Evolutionary conservation across 441 rosid species (phyloP), one percentile per base, ranked within the genome.

Genomic region (Adansonia madagascariensis): DNA sequence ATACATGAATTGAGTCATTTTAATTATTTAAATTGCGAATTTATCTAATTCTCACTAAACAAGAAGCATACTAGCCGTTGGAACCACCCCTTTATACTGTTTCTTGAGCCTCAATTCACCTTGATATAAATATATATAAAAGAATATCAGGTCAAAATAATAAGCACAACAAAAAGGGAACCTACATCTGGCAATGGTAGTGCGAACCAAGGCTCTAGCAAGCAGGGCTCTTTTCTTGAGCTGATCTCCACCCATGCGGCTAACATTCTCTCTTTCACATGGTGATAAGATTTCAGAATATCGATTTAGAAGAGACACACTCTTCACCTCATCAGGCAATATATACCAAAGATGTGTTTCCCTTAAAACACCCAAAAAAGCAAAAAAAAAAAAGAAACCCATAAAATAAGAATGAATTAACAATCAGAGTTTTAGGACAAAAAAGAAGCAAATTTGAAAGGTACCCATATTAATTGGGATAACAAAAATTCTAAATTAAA

Each of bases 171-270:
- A 12, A 52, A 74, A 44, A 22, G 35, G 53, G 10, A 9, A 66
- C 93, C 49, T 88, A 94, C 98, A 94, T 91, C 98, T 90, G 0
- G 99, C 89, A 74, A 94, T 85, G 77, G 97, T 92, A 73, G 98
- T 92, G 64, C 98, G 94, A 84, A 94, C 93, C 87, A 96, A 82
- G 47, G 88, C 84, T 52, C 97, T 97, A 31, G 98, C 92, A 57
- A 96, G 89, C 76, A 96, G 74, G 22, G 97, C 96, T 61, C 86
- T 81, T 85, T 96, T 96, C 85, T 85, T 86, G 67, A 91, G 91
- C 22, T 77, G 82, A 49, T 86, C 85, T 24, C 90, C 92, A 17
- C 82, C 82, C 86, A 89, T 77, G 56, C 78, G 77, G 49, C 75
- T 47, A 80, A 95, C 86, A 79, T 78, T 85, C 74, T 88, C 83